phyloP scores from a whole-genome alignment of 208 protist genomes.

The Trypanosoma avium region DNA sequence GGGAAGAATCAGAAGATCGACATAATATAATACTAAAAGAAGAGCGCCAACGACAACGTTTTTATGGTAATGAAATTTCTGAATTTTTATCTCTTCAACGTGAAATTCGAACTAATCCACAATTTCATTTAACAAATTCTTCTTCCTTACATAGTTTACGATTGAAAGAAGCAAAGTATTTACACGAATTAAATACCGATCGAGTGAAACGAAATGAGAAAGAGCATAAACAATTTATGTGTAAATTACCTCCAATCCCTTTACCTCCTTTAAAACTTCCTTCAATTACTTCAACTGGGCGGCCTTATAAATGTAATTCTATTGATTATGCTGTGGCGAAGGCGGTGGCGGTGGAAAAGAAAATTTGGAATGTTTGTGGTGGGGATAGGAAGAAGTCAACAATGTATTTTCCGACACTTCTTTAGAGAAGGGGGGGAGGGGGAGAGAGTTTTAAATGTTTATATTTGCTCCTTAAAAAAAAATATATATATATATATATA shows the following conservation, averaged over 20 bases:
- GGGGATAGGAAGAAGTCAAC: too few relatives aligned
- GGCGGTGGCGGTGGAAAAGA: slow-evolving; percentile 13
- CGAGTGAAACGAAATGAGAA: not conserved
- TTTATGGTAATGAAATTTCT: slow-evolving; percentile 28
- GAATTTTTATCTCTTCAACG: slow-evolving; percentile 18
- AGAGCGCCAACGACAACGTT: slow-evolving; percentile 8
- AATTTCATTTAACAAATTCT: slow-evolving; percentile 3
- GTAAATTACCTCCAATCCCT: not conserved
- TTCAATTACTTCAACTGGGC: slow-evolving; percentile 7
- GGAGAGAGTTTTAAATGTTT: not conserved
- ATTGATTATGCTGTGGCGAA: slow-evolving; percentile 20
- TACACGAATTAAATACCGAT: not conserved
- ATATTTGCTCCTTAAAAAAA: not conserved
- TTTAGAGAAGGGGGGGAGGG: not conserved
- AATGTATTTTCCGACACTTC: too few relatives aligned
- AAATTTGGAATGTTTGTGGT: not conserved
- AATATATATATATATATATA: not conserved
- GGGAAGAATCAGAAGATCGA: slow-evolving; percentile 34
- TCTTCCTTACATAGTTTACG: slow-evolving; percentile 5
- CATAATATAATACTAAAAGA: slow-evolving; percentile 14
- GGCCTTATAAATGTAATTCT: not conserved
- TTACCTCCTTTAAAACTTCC: slow-evolving; percentile 13
- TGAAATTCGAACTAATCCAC: not conserved
- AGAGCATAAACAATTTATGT: slow-evolving; percentile 25
- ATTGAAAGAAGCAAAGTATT: slow-evolving; percentile 1